Evolutionary conservation across 2,329 filamentous ascomycete species (phyloP), one percentile per base, ranked within the genome.

Genomic region (Hypoxylon sp.): DNA sequence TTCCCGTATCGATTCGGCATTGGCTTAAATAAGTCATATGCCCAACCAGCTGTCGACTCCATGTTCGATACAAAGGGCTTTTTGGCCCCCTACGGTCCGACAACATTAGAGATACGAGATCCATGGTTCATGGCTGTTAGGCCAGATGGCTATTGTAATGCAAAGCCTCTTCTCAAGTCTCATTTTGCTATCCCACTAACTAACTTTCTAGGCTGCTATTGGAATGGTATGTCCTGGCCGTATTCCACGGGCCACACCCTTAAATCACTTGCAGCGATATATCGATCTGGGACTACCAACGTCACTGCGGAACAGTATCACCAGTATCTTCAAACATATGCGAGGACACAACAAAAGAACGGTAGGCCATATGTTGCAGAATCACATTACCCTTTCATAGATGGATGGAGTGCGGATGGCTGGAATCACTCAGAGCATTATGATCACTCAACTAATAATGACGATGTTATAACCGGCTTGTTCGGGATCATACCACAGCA

Each of bases 221-320:
- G 82, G 82, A 78, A 83, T 59, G 82, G 82, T 1, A 80, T 81
- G 67, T 81, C 79, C n/a, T 84, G 82, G 82, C 82, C 82, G 2
- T 84, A 79, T 67, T 79, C 80, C 2, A 84, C 81, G 0, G 72
- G 78, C 3, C 79, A 83, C 60, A 82, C 78, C 13, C 76, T 83
- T 5, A 79, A 79, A 14, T 81, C 81, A 0, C 75, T 84, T 11
- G 81, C 80, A 13, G 74, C 73, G 3, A 79, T 80, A 66, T 76
- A 82, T 70, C 70, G 76, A 58, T 72, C 76, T 60, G 58, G 70
- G 24, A 78, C 71, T 67, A 79, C 72, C 29, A 75, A 80, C 53
- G 73, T 79, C 22, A 82, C 79, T 0, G 72, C 78, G 0, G 76
- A 79, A 0, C 77, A 83, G 59, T 84, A 83, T 67, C 67, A 79